A percentile compares a stretch with the other conserved stretches of the same genome.
These are phyloP conservation scores for Amylocarpus encephaloides DNA, from an alignment of 2,329 filamentous ascomycete species.

Conservation along the genomic window DNA sequence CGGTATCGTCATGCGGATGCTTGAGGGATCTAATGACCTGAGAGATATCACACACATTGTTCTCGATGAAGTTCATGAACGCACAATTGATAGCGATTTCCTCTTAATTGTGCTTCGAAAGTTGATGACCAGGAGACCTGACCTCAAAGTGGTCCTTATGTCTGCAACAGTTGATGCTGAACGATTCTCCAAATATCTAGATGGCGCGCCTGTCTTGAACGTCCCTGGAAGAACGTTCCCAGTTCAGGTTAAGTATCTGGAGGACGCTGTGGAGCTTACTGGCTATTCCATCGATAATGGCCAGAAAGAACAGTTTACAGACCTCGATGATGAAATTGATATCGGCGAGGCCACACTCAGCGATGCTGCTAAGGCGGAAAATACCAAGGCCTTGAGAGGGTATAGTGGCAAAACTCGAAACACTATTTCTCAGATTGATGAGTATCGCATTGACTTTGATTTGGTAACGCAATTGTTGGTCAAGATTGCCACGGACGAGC, in stretches of 20 bases:
- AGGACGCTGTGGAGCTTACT: constrained; percentile 87
- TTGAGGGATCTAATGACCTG: constrained; percentile 81
- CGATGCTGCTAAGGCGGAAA: constrained; percentile 41
- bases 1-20: constrained; percentile 95
- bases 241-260: constrained; percentile 78
- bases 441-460: constrained; percentile 87
- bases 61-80: constrained; percentile 96
- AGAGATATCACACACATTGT: constrained; percentile 88
- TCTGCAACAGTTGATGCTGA: constrained; percentile 94
- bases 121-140: constrained; percentile 64
- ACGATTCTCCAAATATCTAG: constrained; percentile 82
- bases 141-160: constrained; percentile 93
- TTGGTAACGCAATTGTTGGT: constrained; percentile 74
- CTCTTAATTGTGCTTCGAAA: constrained; percentile 86
- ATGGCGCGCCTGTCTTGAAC: constrained; percentile 76
- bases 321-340: constrained; percentile 55
- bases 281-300: constrained; percentile 58
- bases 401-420: constrained; percentile 74
- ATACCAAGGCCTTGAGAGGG: constrained; percentile 58
- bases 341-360: constrained; percentile 44
- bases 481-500: constrained; percentile 63
- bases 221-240: constrained; percentile 93
- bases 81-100: constrained; percentile 95
- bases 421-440: constrained; percentile 72
- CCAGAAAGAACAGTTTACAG: constrained; percentile 42